These are phyloP conservation scores for Bryoerythrophyllum caledonicum DNA, from an alignment of 225 moss, liverwort and hornwort species.

Conservation along the genomic window DNA sequence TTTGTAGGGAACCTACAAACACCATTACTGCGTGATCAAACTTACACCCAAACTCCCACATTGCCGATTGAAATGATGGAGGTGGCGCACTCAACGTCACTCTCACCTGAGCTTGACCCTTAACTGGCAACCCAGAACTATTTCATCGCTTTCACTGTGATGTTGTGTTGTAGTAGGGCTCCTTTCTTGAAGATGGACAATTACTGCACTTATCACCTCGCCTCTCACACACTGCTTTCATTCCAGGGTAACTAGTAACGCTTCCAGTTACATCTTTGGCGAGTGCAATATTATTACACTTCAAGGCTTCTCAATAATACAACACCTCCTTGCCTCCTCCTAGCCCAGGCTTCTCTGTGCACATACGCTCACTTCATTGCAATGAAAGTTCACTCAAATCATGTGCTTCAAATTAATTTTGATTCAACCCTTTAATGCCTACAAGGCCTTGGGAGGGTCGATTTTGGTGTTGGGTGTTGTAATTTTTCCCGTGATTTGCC, in stretches of 20 bases:
- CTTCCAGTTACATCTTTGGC: constrained; percentile 8
- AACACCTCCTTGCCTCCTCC: neutral
- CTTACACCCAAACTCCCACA: no score
- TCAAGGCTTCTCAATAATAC: neutral
- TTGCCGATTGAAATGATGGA: neutral
- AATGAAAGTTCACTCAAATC: no score
- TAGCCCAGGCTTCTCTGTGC: no score
- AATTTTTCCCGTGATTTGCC: no score
- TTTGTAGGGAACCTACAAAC: no score
- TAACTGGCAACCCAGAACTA: constrained; percentile 6
- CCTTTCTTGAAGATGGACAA: neutral
- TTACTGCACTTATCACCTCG: neutral
- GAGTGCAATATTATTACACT: constrained; percentile 10
- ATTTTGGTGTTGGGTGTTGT: no score
- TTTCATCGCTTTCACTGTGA: neutral
- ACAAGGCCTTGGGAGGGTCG: no score
- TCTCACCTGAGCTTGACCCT: neutral
- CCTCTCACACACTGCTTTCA: neutral
- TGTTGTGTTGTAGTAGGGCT: neutral
- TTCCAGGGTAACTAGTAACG: neutral
- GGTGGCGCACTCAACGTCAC: constrained; percentile 6
- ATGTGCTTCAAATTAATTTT: no score
- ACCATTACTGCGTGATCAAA: no score
- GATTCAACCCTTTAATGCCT: no score
- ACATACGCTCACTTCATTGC: no score